These are phyloP conservation scores for Aspergillus saccharolyticus DNA, from an alignment of 495 filamentous ascomycete genomes.

Conservation along the genomic window DNA sequence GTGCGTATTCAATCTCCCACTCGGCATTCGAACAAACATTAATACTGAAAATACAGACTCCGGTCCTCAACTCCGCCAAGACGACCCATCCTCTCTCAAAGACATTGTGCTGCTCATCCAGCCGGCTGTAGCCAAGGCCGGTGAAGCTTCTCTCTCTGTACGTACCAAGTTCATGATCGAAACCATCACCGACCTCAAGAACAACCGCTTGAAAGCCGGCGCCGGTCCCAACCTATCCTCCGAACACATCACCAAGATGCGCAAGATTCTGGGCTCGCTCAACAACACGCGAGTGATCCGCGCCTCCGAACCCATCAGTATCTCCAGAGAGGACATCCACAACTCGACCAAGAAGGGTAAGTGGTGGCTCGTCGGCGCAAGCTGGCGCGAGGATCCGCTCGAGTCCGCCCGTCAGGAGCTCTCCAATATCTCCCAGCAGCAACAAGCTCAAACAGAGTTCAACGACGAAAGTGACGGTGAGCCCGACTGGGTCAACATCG, in stretches of 20 bases:
- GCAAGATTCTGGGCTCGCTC: slow-evolving; percentile 70
- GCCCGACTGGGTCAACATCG: slow-evolving; percentile 66
- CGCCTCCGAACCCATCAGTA: slow-evolving; percentile 73
- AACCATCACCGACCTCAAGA: slow-evolving; percentile 87
- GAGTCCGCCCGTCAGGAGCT: slow-evolving; percentile 37
- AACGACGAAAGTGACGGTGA: slow-evolving; percentile 48
- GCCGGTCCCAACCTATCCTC: slow-evolving; percentile 57
- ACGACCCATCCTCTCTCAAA: slow-evolving; percentile 86
- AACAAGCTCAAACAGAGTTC: slow-evolving; percentile 9
- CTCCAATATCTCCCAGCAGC: slow-evolving; percentile 14
- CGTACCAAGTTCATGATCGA: slow-evolving; percentile 98
- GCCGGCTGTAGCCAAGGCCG: slow-evolving; percentile 58
- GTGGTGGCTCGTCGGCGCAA: slow-evolving; percentile 97
- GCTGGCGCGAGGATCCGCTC: slow-evolving; percentile 59
- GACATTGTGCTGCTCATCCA: slow-evolving; percentile 82
- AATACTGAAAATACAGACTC: slow-evolving; percentile 38
- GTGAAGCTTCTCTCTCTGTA: slow-evolving; percentile 69
- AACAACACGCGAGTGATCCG: slow-evolving; percentile 60
- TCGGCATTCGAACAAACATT: neutral
- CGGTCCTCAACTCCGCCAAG: slow-evolving; percentile 78
- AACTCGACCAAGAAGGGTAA: slow-evolving; percentile 83
- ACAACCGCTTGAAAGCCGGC: slow-evolving; percentile 80
- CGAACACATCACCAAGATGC: slow-evolving; percentile 80
- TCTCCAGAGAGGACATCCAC: slow-evolving; percentile 73
- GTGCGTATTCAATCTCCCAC: slow-evolving; percentile 29